A percentile compares a stretch with the other conserved stretches of the same genome.
phyloP scores from a whole-genome alignment of 2,329 filamentous ascomycete genomes.

The Didymella keratinophila region DNA sequence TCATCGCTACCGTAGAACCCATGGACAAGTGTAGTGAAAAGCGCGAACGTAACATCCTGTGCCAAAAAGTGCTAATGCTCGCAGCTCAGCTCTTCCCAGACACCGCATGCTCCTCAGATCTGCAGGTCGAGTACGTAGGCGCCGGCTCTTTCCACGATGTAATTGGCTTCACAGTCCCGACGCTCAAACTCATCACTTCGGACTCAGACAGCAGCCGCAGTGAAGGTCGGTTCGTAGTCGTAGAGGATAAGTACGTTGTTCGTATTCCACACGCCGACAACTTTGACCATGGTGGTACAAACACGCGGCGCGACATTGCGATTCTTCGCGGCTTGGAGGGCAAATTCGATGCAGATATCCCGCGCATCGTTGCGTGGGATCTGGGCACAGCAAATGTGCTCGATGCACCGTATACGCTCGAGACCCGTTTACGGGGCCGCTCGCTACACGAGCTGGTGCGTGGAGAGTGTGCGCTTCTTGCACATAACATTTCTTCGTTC shows the following conservation, averaged over 20 bases:
- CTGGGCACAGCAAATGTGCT: neutral
- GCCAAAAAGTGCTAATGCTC: neutral
- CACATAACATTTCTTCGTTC: neutral
- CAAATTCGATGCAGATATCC: neutral
- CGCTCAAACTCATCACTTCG: neutral
- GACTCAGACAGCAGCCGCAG: neutral
- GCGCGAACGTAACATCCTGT: neutral
- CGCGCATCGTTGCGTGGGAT: neutral
- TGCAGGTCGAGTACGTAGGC: conserved; percentile 1
- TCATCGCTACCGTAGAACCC: neutral
- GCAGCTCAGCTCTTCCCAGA: neutral
- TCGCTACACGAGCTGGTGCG: neutral
- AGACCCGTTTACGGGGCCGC: neutral
- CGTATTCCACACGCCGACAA: neutral
- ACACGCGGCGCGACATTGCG: neutral
- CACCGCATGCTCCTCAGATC: neutral
- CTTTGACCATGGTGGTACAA: neutral
- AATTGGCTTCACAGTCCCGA: neutral
- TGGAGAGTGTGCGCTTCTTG: neutral
- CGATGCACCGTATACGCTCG: neutral
- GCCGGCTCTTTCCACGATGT: neutral
- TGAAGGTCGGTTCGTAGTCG: neutral
- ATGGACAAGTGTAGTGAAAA: neutral
- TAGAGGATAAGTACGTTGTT: neutral
- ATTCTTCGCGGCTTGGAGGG: neutral